phyloP scores from a whole-genome alignment of 1,284 basidiomycete species.

The Fistulinella cinereoalba region DNA sequence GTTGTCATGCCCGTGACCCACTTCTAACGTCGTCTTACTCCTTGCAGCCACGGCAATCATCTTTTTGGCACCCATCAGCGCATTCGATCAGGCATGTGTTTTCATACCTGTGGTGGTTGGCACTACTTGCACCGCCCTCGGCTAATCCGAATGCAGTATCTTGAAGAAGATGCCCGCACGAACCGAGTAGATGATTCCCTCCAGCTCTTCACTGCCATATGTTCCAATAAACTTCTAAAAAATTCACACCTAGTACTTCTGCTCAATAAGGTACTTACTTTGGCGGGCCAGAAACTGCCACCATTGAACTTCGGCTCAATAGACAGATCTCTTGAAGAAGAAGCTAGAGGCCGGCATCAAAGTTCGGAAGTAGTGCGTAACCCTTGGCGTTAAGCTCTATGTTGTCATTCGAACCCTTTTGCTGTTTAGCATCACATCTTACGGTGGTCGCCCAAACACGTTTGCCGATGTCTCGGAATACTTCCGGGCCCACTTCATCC shows the following conservation, averaged over 20 bases:
- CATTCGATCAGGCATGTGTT: constrained; percentile 69
- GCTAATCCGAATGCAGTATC: constrained; percentile 48
- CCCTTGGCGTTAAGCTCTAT: constrained; percentile 3
- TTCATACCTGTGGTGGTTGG: constrained; percentile 1
- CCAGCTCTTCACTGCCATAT: constrained; percentile 70
- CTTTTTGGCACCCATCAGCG: constrained; percentile 76
- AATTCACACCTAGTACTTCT: constrained; percentile 70
- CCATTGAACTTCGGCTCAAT: constrained; percentile 11
- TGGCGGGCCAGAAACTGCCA: neutral
- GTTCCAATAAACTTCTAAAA: constrained; percentile 69
- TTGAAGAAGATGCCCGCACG: constrained; percentile 73
- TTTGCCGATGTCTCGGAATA: constrained; percentile 72
- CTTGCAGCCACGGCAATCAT: constrained; percentile 65
- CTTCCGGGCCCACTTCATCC: constrained; percentile 75
- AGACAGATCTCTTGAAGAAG: constrained; percentile 65
- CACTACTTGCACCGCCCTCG: constrained; percentile 10
- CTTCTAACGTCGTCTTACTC: constrained; percentile 8
- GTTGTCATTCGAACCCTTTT: neutral
- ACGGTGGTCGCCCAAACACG: constrained; percentile 68
- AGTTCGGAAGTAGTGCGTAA: constrained; percentile 67
- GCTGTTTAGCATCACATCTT: constrained; percentile 67
- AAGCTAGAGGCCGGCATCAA: constrained; percentile 62
- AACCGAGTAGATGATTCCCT: constrained; percentile 80
- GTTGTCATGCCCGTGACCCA: constrained; percentile 9
- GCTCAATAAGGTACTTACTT: constrained; percentile 62